Evolutionary conservation across 257 asterid species (phyloP), one percentile per base, ranked within the genome.

Genomic region (Solanum paucissectum): DNA sequence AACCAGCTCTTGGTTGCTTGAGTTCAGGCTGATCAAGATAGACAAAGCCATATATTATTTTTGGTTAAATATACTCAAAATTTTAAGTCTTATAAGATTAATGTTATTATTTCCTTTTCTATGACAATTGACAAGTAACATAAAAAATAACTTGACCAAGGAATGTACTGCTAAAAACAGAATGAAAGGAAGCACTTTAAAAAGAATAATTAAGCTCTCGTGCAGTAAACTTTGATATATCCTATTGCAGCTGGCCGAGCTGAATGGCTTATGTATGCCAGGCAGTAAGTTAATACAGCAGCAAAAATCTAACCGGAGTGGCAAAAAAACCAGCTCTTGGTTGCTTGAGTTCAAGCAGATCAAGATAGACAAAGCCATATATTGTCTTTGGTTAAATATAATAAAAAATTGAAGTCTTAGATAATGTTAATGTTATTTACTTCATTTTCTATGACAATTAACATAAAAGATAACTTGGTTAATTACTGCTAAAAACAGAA

Each of bases 161-260:
- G 36, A 66, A 25, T 27, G 21, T 12, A 66, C 36, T 66, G 20
- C 74, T 12, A 12, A 27, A 66, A 14, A 12, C 1, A n/a, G 33
- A 25, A 13, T 29, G 58, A 25, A 85, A 85, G 66, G 21, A 29
- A 4, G 13, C 87, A 32, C 37, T 42, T 40, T 18, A 40, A 29
- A 69, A 52, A 85, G 46, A 66, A 32, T 25, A 52, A 18, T 52
- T 18, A 21, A 14, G 68, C 32, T 86, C 68, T 44, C 7, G 16
- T 86, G 37, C 84, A 44, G 10, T 52, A 27, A 32, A 40, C 27
- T 10, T 33, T 71, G 71, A 21, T 87, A 52, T 87, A 40, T 13
- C 29, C 62, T 44, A 83, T 88, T 75, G 88, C 91, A 84, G 88
- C 91, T 90, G 89, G 91, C 92, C 90, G 91, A 90, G 91, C 88